Evolutionary conservation across 1,139 yeast genomes (phyloP).

Genomic region (Saccharomycopsis hybrid): DNA sequence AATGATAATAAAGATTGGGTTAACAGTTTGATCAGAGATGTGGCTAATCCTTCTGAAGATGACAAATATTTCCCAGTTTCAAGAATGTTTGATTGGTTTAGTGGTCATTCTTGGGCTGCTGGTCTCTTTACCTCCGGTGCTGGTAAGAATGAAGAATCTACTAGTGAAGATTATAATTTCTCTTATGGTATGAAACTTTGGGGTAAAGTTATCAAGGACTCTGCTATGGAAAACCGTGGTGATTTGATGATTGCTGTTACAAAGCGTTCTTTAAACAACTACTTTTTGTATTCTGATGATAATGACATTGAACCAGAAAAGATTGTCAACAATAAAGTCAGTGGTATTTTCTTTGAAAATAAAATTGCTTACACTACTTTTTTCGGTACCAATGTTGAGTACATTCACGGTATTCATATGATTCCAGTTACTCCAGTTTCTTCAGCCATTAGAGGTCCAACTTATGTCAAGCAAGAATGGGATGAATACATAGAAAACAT

Average conservation of each 20-base stretch:
- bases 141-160: slow-evolving; percentile 75
- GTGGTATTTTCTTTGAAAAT: slow-evolving; percentile 67
- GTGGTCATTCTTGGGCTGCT: slow-evolving; percentile 83
- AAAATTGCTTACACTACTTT: slow-evolving; percentile 54
- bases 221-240: slow-evolving; percentile 71
- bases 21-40: slow-evolving; percentile 62
- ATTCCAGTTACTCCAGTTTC: slow-evolving; percentile 53
- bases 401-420: slow-evolving; percentile 62
- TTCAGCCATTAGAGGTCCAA: slow-evolving; percentile 41
- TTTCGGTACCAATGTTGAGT: slow-evolving; percentile 46
- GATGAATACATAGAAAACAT: slow-evolving; percentile 34
- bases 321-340: slow-evolving; percentile 56
- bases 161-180: slow-evolving; percentile 77
- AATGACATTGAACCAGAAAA: slow-evolving; percentile 55
- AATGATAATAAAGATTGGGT: slow-evolving; percentile 59
- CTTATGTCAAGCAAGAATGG: slow-evolving; percentile 52
- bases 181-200: slow-evolving; percentile 78
- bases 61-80: slow-evolving; percentile 70
- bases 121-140: slow-evolving; percentile 67
- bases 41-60: slow-evolving; percentile 59
- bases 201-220: slow-evolving; percentile 68
- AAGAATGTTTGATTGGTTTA: slow-evolving; percentile 73
- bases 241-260: slow-evolving; percentile 64
- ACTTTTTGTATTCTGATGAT: slow-evolving; percentile 51
- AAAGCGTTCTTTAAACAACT: slow-evolving; percentile 55